Conservation (phyloP, 176 grass and related monocot genomes). For the Pontederia crassipes region DNA sequence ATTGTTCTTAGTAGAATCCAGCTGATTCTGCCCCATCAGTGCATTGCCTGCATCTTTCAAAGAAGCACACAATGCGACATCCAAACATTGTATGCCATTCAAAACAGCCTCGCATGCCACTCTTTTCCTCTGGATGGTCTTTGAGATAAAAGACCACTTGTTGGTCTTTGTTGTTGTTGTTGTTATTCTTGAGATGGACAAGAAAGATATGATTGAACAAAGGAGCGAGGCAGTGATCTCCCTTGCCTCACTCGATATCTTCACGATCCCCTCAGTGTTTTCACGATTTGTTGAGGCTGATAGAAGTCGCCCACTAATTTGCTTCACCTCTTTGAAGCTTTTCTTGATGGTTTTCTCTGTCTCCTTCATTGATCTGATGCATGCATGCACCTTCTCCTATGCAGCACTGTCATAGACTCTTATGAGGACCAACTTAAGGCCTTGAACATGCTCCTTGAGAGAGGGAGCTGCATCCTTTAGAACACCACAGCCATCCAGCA, state of each 20-base stretch:
- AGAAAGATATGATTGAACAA: background rate
- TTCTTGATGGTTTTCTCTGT: background rate
- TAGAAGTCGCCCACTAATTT: no score
- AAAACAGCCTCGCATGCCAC: background rate
- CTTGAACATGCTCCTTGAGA: background rate
- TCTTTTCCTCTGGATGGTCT: background rate
- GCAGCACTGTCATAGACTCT: background rate
- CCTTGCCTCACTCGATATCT: background rate
- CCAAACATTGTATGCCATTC: background rate
- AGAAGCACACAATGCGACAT: background rate
- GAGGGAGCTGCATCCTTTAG: no score
- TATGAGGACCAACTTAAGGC: background rate
- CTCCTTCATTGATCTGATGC: background rate
- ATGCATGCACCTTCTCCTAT: background rate
- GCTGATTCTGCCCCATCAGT: background rate
- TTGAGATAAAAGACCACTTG: conserved; percentile 11
- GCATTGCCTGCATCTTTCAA: background rate
- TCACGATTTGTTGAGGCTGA: background rate
- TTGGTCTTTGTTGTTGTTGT: background rate
- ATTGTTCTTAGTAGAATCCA: background rate
- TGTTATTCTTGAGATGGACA: background rate
- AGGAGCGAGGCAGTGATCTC: background rate
- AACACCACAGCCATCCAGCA: no score
- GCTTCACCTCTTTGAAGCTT: no score
- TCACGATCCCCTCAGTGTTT: background rate